Conservation (phyloP, 2,329 filamentous ascomycete species). For the Orbilia blumenaviensis region DNA sequence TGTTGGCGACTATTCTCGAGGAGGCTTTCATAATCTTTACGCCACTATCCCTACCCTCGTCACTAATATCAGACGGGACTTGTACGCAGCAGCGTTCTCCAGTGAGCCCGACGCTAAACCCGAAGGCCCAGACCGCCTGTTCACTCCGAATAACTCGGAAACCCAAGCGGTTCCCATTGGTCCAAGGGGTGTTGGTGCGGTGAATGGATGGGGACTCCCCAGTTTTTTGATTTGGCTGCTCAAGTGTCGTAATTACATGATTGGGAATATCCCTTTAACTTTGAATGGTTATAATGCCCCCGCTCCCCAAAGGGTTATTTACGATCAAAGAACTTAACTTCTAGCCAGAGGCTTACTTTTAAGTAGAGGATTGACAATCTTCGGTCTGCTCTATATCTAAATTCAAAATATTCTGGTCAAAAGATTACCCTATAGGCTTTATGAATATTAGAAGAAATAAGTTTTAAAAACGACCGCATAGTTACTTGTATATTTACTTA, state of each 20-base stretch:
- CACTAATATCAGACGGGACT: constrained; percentile 65
- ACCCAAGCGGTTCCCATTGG: constrained; percentile 66
- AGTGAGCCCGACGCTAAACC: constrained; percentile 41
- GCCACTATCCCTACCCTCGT: constrained; percentile 63
- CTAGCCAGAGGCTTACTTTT: too few relatives aligned
- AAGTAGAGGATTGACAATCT: too few relatives aligned
- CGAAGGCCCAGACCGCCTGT: constrained; percentile 59
- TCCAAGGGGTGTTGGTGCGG: constrained; percentile 63
- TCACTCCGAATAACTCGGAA: constrained; percentile 63
- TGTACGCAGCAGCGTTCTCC: constrained; percentile 60
- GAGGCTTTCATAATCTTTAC: constrained; percentile 63
- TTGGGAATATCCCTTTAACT: constrained; percentile 62
- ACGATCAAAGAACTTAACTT: too few relatives aligned
- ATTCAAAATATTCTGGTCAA: too few relatives aligned
- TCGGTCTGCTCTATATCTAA: too few relatives aligned
- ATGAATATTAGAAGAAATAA: too few relatives aligned
- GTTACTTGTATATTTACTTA: too few relatives aligned
- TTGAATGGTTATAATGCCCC: constrained; percentile 8
- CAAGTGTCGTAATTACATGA: constrained; percentile 65
- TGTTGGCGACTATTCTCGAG: constrained; percentile 61
- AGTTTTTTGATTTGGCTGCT: constrained; percentile 61
- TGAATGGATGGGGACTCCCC: constrained; percentile 63
- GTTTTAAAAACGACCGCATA: too few relatives aligned
- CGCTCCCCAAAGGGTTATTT: too few relatives aligned
- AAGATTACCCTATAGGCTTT: too few relatives aligned